Evolutionary conservation across 805 yeast species (phyloP), one percentile per base, ranked within the genome.

Genomic region (Scheffersomyces ergatensis): DNA sequence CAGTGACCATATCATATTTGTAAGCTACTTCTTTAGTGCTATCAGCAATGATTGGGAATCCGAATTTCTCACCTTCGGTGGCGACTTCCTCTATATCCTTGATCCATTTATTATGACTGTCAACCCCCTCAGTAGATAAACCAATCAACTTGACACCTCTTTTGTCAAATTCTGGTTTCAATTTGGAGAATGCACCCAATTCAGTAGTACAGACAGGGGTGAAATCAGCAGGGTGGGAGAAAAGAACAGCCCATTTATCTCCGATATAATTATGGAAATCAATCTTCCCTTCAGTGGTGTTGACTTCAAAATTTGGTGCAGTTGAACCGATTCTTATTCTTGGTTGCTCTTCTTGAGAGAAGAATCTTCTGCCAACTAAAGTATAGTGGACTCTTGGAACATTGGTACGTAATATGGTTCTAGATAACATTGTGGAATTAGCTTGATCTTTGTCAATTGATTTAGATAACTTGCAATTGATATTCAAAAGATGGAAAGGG

Each of bases 201-300:
- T 83, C 89, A 38, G 89, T 83, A 48, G 89, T 83, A 61, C 89
- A 83, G 36, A 83, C 86, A 26, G 89, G 89, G 16, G 89, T 83
- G 70, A 79, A 83, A 59, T 83, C 89, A 49, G 82, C 88, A 41
- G 89, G 89, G 58, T 83, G 89, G 24, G 85, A 79, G 66, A 83
- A 83, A 47, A 83, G 72, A 31, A 83, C 78, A 34, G 72, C 74
- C 89, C 89, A 83, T 42, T 72, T 63, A 55, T 73, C 70, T 26
- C 82, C 85, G 43, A 77, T 70, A 63, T 65, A 83, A 45, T 78
- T 76, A 62, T 82, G 83, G 69, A 83, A 82, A 47, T 76, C 74
- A 46, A 83, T 70, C 45, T 74, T 70, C 39, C 89, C 89, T 49
- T 70, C 66, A 24, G 88, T 80, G 36, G 88, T 74, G 38, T 78